phyloP scores from a whole-genome alignment of 331 rosid genomes.

The Phaseolus coccineus region DNA sequence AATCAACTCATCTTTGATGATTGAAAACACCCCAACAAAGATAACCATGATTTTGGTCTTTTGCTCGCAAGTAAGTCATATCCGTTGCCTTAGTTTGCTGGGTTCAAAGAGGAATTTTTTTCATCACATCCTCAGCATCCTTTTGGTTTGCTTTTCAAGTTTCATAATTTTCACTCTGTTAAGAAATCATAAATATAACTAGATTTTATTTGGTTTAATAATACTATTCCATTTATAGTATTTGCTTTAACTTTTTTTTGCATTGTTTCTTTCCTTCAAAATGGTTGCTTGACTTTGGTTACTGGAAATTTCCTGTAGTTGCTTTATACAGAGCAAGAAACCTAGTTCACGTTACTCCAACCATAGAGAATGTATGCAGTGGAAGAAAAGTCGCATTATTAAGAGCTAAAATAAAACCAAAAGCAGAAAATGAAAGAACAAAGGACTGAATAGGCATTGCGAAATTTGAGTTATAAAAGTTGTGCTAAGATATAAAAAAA shows the following conservation, averaged over 20 bases:
- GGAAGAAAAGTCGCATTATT: slow-evolving; percentile 45
- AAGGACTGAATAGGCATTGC: slow-evolving; percentile 42
- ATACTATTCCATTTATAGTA: neutral
- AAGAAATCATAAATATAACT: too few species aligned
- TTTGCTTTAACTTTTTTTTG: neutral
- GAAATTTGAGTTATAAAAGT: slow-evolving; percentile 28
- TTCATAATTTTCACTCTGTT: neutral
- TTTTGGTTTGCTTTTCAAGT: slow-evolving; percentile 12
- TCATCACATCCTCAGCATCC: neutral
- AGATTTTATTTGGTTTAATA: neutral
- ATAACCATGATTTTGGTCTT: slow-evolving; percentile 40
- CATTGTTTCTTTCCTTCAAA: neutral
- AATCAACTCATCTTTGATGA: slow-evolving; percentile 38
- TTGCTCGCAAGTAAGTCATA: slow-evolving; percentile 44
- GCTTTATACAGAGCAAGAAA: slow-evolving; percentile 20
- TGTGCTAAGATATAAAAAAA: too few species aligned
- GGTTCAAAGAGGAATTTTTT: slow-evolving; percentile 24
- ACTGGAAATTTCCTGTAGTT: slow-evolving; percentile 14
- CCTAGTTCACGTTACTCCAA: slow-evolving; percentile 44
- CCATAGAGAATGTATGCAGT: slow-evolving; percentile 30
- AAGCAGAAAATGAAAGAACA: slow-evolving; percentile 31
- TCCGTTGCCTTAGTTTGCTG: slow-evolving; percentile 32
- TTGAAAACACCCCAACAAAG: neutral
- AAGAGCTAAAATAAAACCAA: neutral
- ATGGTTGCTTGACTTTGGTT: slow-evolving; percentile 30